Conservation (phyloP, 495 filamentous ascomycete genomes). For the Aspergillus conjunctus region DNA sequence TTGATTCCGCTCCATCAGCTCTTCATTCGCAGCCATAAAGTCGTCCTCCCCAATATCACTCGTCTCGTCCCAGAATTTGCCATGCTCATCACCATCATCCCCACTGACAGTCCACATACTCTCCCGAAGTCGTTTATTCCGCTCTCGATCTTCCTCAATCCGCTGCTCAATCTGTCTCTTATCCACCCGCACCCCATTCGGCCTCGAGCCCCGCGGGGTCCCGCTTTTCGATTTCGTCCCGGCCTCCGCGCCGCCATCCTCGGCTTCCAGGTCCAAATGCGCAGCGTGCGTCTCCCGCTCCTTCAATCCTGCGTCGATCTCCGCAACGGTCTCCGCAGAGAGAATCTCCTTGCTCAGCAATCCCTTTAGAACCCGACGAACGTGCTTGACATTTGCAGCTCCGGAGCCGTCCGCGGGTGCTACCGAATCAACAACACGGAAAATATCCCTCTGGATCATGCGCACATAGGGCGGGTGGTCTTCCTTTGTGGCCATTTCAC, state of each 20-base stretch:
- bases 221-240: slow-evolving; percentile 32
- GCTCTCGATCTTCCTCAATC: slow-evolving; percentile 94
- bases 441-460: slow-evolving; percentile 93
- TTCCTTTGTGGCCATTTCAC: slow-evolving; percentile 79
- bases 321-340: slow-evolving; percentile 63
- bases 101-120: slow-evolving; percentile 82
- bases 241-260: slow-evolving; percentile 32
- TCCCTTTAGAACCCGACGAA: slow-evolving; percentile 73
- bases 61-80: slow-evolving; percentile 75
- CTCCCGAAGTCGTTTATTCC: slow-evolving; percentile 88
- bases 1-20: slow-evolving; percentile 60
- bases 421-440: slow-evolving; percentile 79
- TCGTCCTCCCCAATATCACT: slow-evolving; percentile 88
- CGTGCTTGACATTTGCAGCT: slow-evolving; percentile 91
- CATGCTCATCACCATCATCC: slow-evolving; percentile 60
- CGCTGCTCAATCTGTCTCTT: slow-evolving; percentile 89
- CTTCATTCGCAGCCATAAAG: slow-evolving; percentile 68
- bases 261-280: slow-evolving; percentile 43
- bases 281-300: slow-evolving; percentile 62
- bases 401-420: slow-evolving; percentile 86
- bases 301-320: slow-evolving; percentile 79
- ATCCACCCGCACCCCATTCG: slow-evolving; percentile 60
- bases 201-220: slow-evolving; percentile 35
- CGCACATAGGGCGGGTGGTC: slow-evolving; percentile 74
- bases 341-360: slow-evolving; percentile 70